A percentile compares a stretch with the other conserved stretches of the same genome.
phyloP scores from a whole-genome alignment of 2,329 filamentous ascomycete species.

The Stromatinia cepivora region DNA sequence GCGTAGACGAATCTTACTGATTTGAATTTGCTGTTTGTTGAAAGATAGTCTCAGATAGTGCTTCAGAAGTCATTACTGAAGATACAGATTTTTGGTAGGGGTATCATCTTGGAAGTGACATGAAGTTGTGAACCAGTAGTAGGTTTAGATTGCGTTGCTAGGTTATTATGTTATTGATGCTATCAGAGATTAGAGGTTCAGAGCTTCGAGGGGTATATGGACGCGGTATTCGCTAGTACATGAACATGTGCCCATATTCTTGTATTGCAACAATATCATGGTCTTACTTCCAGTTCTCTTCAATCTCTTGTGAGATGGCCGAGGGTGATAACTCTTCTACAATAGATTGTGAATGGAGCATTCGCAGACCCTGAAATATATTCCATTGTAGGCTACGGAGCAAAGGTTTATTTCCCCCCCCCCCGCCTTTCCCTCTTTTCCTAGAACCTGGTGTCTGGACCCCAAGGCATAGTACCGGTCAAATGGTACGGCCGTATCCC shows the following conservation, averaged over 20 bases:
- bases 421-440: too few relatives aligned
- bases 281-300: not conserved
- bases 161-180: not conserved
- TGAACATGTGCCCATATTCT: not conserved
- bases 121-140: not conserved
- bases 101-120: not conserved
- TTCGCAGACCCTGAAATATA: too few relatives aligned
- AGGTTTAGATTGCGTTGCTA: not conserved
- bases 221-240: not conserved
- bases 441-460: too few relatives aligned
- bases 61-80: too few relatives aligned
- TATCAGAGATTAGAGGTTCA: not conserved
- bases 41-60: not conserved
- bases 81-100: not conserved
- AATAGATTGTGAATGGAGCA: too few relatives aligned
- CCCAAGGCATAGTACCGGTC: too few relatives aligned
- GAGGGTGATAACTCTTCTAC: not conserved
- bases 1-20: not conserved
- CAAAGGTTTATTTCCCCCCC: too few relatives aligned
- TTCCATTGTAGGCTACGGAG: too few relatives aligned
- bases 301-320: not conserved
- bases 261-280: not conserved
- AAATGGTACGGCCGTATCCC: too few relatives aligned
- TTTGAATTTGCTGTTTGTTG: not conserved
- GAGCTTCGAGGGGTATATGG: not conserved